These are phyloP conservation scores for Neonectria coccinea DNA, from an alignment of 2,329 filamentous ascomycete species.

Conservation along the genomic window DNA sequence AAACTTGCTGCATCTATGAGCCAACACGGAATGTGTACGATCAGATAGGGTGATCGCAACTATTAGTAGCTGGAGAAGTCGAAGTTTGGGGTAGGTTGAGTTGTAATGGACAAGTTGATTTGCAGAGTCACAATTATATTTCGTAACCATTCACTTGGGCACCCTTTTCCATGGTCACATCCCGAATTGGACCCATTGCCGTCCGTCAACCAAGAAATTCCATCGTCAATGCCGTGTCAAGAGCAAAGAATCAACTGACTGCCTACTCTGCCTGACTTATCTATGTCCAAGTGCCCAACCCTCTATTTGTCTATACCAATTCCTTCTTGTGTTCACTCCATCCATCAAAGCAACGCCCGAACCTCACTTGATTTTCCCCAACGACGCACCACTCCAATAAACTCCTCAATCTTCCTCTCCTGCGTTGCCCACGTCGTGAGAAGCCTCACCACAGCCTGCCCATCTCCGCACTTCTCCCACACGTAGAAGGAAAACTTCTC, in stretches of 20 bases:
- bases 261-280: no score
- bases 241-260: no score
- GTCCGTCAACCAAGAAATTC: no score
- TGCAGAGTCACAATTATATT: neutral
- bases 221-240: no score
- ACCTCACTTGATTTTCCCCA: slow-evolving; percentile 22
- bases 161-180: no score
- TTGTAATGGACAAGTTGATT: neutral
- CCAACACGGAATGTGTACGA: neutral
- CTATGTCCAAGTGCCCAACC: neutral
- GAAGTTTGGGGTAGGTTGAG: neutral
- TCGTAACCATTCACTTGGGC: neutral
- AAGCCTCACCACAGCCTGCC: slow-evolving; percentile 56
- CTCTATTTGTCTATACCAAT: neutral
- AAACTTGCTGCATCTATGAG: slow-evolving; percentile 1
- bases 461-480: slow-evolving; percentile 58
- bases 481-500: slow-evolving; percentile 60
- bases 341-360: neutral
- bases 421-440: slow-evolving; percentile 65
- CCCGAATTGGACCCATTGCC: no score
- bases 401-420: slow-evolving; percentile 54
- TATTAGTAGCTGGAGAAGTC: neutral
- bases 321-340: neutral
- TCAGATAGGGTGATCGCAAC: neutral
- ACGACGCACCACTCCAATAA: slow-evolving; percentile 40